Evolutionary conservation across 2,329 filamentous ascomycete genomes (phyloP), one percentile per base, ranked within the genome.

Genomic region (Tolypocladium ophioglossoides): DNA sequence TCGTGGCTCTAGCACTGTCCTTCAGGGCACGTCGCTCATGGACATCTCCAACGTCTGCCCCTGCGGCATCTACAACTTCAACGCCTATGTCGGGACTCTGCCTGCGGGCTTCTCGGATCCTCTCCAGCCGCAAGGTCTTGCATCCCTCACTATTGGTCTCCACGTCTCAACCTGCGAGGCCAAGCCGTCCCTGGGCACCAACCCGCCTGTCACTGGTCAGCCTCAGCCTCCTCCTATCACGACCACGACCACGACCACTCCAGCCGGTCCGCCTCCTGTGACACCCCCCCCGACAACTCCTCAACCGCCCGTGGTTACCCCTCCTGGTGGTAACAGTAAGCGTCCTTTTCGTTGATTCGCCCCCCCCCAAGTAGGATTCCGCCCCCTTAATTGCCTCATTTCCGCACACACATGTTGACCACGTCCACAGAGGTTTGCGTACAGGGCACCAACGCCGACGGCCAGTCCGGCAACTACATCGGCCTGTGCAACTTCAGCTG

Each of bases 41-140:
- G 71, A 79, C 40, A 73, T 82, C 39, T 66, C 70, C 1, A 66
- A 75, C 44, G 66, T 66, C 18, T 82, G 79, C 60, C 64, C 72
- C 20, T 80, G 75, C 55, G 76, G 78, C 4, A 68, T 80, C 50
- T 80, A 80, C 68, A 81, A 81, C 65, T 81, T 76, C 68, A 82
- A 82, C 55, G 72, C 76, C 16, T 81, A 77, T 56, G 75, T 78
- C 2, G 78, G 78, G 12, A 74, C 69, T 1, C 64, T 80, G 9
- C 76, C 77, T 12, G 62, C 64, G 2, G 62, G 65, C 18, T 39
- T 52, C 30, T 51, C 54, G 27, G 60, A 58, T 24, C 46, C 52
- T 14, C 54, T 59, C 1, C 32, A 44, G 32, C 37, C 16, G 2
- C 38, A 59, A n/a, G 56, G 56, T 20, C 47, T 56, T 18, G 40